Evolutionary conservation across 225 moss, liverwort and hornwort genomes (phyloP).

Genomic region (Bryoerythrophyllum caledonicum): DNA sequence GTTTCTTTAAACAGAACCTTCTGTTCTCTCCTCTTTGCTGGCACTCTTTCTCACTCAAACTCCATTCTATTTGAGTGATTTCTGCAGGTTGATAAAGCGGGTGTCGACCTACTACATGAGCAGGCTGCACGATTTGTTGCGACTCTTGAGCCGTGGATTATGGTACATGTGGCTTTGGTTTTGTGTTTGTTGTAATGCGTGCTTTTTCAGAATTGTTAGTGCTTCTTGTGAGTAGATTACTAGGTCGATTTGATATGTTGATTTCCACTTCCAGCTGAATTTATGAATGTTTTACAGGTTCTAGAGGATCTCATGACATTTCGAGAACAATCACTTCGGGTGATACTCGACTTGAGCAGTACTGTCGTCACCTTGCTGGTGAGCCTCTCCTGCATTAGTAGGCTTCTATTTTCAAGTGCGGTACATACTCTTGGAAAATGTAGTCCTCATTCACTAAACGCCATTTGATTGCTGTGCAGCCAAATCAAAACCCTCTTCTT

Average conservation of each 20-base stretch:
- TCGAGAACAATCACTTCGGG: conserved; percentile 95
- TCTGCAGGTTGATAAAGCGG: conserved; percentile 86
- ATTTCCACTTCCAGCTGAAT: not conserved
- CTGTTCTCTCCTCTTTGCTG: not conserved
- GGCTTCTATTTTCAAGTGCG: conserved; percentile 2
- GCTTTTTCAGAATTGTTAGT: not conserved
- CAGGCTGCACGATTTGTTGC: conserved; percentile 74
- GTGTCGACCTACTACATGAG: conserved; percentile 73
- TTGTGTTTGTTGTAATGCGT: not conserved
- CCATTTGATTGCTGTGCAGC: conserved; percentile 53
- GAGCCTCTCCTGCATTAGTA: not conserved
- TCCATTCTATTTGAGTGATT: not conserved
- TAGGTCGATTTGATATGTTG: not conserved
- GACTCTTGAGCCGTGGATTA: conserved; percentile 93
- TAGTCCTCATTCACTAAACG: not conserved
- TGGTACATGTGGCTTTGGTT: conserved; percentile 46
- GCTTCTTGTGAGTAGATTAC: conserved; percentile 4
- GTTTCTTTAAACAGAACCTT: not conserved
- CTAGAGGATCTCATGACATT: conserved; percentile 97
- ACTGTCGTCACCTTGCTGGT: conserved; percentile 91
- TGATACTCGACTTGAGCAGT: conserved; percentile 94
- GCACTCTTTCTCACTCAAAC: too few species aligned
- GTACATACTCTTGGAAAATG: not conserved
- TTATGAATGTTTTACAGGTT: conserved; percentile 48
- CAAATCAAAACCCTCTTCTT: conserved; percentile 95